Conservation (phyloP, 805 yeast species). For the Candida dajiaensis region DNA sequence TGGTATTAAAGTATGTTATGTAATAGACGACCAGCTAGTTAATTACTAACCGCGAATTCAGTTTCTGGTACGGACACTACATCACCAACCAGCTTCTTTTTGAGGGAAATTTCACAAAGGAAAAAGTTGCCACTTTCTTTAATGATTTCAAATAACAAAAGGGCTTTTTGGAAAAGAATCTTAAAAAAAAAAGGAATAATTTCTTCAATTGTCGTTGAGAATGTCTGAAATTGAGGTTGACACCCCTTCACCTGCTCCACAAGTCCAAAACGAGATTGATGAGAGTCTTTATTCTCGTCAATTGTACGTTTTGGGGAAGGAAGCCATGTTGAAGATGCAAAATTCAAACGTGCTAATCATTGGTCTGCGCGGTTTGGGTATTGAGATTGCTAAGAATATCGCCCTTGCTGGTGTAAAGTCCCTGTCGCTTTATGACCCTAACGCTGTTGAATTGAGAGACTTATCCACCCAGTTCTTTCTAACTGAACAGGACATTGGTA, state of each 20-base stretch:
- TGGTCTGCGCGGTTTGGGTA: slow-evolving; percentile 89
- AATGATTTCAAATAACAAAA: too few relatives aligned
- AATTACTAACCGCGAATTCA: neutral
- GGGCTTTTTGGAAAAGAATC: too few relatives aligned
- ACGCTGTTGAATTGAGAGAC: slow-evolving; percentile 58
- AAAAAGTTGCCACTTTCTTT: neutral
- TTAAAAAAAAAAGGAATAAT: too few relatives aligned
- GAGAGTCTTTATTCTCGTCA: slow-evolving; percentile 96
- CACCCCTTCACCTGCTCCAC: slow-evolving; percentile 27
- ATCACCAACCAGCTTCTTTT: neutral
- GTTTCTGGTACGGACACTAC: neutral
- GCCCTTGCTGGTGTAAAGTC: slow-evolving; percentile 97
- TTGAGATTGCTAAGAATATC: slow-evolving; percentile 94
- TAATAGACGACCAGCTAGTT: too few relatives aligned
- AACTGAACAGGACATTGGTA: slow-evolving; percentile 65
- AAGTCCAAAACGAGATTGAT: slow-evolving; percentile 55
- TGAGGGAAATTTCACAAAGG: neutral
- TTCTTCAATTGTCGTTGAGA: neutral
- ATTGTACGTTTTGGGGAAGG: slow-evolving; percentile 92
- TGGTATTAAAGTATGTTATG: too few relatives aligned
- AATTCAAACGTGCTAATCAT: slow-evolving; percentile 84
- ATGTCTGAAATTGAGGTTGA: slow-evolving; percentile 38
- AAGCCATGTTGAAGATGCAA: slow-evolving; percentile 97
- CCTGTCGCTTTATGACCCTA: slow-evolving; percentile 78
- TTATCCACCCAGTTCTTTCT: slow-evolving; percentile 88